A percentile compares a stretch with the other conserved stretches of the same genome.
Evolutionary conservation across 306 rosid species (phyloP).

Genomic region (Heteromeles arbutifolia): DNA sequence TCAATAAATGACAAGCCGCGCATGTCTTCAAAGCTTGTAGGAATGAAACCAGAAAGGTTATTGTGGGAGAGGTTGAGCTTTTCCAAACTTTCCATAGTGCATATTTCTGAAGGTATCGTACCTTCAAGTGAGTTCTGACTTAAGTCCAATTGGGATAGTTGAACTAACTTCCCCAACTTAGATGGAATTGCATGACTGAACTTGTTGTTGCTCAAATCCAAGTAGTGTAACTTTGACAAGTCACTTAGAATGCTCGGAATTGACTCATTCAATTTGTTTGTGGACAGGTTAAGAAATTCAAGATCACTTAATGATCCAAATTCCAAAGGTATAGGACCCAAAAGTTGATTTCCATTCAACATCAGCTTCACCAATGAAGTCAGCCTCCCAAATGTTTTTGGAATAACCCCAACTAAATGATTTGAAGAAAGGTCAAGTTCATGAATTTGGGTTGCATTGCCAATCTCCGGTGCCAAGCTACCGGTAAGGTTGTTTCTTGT

Average conservation of each 20-base stretch:
- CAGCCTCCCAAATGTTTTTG: constrained; percentile 1
- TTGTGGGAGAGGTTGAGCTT: constrained; percentile 6
- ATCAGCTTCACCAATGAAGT: constrained; percentile 6
- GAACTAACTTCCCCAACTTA: not conserved
- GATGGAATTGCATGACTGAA: constrained; percentile 1
- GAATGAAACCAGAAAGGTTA: constrained; percentile 12
- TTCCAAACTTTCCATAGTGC: constrained; percentile 4
- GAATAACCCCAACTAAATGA: not conserved
- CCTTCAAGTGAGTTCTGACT: constrained; percentile 13
- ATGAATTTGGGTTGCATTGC: constrained; percentile 9
- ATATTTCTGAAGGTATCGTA: not conserved
- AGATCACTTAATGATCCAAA: constrained; percentile 1
- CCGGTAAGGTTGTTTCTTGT: constrained; percentile 20
- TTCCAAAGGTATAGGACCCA: not conserved
- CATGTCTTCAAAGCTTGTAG: not conserved
- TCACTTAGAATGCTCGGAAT: not conserved
- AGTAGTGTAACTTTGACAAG: not conserved
- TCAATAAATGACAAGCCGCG: not conserved
- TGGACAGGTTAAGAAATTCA: constrained; percentile 1
- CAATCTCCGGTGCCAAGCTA: not conserved
- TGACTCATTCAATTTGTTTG: constrained; percentile 11
- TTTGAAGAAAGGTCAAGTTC: constrained; percentile 15
- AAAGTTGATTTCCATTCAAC: constrained; percentile 8
- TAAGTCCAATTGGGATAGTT: not conserved
- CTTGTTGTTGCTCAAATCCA: constrained; percentile 14